Evolutionary conservation across 306 rosid species (phyloP), one percentile per base, ranked within the genome.

Genomic region (Acacia melanoxylon): DNA sequence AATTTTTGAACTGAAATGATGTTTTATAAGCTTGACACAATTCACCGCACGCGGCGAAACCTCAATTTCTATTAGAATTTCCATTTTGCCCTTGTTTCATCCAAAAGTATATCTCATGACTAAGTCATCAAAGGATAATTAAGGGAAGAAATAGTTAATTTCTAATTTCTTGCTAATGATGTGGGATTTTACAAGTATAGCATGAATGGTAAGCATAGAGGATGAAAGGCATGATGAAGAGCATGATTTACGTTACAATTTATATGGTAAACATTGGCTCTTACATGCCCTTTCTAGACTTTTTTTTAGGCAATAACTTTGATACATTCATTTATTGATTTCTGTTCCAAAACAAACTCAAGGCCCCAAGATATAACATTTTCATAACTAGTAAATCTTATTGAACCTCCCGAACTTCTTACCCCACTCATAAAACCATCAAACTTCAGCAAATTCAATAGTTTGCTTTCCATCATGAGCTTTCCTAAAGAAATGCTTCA

Each of bases 401-500:
- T 56, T 56, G 62, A 20, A n/a, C 27, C 12, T 51, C 58, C 8
- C 27, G n/a, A 20, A 56, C 27, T 0, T 56, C n/a, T 56, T 20
- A 56, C 24, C 62, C 62, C 2, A 27, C 10, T 12, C 41, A 63
- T 14, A 13, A 25, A 22, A 15, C 54, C 42, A 63, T 41, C 29
- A 71, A 29, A 85, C 75, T 81, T 87, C 86, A 7, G 87, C 89
- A 80, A 78, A 86, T 14, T 92, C 91, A 75, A 92, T 11, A 0
- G 91, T 90, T n/a, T 6, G 25, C 87, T 92, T 92, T 13, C 94
- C 94, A 83, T 92, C 91, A 81, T 86, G 90, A 45, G 89, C 82
- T 77, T 92, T 90, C 59, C 45, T 70, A 72, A 79, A 90, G 86
- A 92, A 92, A 85, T 87, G 85, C 76, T 77, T 89, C 77, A 86